Base-by-base conservation (phyloP, 2,329 filamentous ascomycete species). In the Fusarium nelsonii region DNA sequence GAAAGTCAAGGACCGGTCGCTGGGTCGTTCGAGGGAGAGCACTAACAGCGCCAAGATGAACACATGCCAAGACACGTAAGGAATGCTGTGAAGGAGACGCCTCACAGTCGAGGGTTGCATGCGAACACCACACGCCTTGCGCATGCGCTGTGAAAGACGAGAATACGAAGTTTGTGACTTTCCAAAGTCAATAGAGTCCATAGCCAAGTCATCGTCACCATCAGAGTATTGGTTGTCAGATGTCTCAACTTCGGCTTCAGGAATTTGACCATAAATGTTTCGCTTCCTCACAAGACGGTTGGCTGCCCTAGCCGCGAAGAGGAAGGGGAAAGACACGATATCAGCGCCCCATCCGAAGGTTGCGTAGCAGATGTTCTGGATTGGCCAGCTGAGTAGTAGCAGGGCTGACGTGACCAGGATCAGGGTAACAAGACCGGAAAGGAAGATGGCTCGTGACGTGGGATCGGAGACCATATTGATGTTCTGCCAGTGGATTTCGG, bases 401-500 rank as follows among this genome's bases (percentile, higher is more conserved):
- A 72, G 57, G 3, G 43, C 41, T 3, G n/a, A 28, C 2, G 70
- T 54, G n/a, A 75, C 74, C 28, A 75, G 15, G 8, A 61, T 41
- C 6, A 75, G 69, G 15, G 75, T 76, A 30, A 79, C 61, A 18
- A 78, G 53, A 2, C 78, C 78, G 4, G 78, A 74, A n/a, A 80
- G 68, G n/a, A 80, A 69, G 48, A 79, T 71, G 4, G 70, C 66
- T 58, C 77, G 72, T 4, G 77, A 76, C 1, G 77, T 72, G 8
- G 78, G 65, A 37, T 80, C 78, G 18, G 73, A 71, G 2, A 73
- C 77, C 16, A 79, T 45, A 12, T 66, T 76, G 30, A 79, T 68
- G 50, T 80, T 79, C 36, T 75, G 73, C 78, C 78, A 80, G 39
- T 78, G 78, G 1, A 80, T 73, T 40, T 80, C 78, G 4, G 77